Conservation (phyloP, 441 rosid genomes). For the Hypseocharis bilobata region DNA sequence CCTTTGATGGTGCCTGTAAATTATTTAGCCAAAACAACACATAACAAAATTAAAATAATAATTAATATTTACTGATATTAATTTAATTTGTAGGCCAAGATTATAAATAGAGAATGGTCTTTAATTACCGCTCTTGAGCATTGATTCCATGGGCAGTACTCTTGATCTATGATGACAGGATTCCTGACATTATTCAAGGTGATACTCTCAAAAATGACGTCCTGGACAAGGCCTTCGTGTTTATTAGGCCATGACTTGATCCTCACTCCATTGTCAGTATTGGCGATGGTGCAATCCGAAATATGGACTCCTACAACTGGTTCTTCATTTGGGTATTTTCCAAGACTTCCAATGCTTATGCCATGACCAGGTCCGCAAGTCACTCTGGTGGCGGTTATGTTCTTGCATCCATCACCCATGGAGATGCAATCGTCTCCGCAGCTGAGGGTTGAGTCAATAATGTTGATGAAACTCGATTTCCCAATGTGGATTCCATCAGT, state of each 20-base stretch:
- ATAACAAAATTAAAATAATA: background rate
- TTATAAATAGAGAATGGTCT: no score
- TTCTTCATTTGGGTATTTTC: conserved; percentile 23
- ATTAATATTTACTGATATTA: no score
- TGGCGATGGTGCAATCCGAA: conserved; percentile 17
- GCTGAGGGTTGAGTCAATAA: conserved; percentile 22
- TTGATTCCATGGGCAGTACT: conserved; percentile 17
- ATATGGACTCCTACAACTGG: conserved; percentile 21
- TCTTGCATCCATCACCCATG: conserved; percentile 21
- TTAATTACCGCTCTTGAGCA: background rate
- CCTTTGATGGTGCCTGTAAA: background rate
- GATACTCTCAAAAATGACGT: conserved; percentile 18
- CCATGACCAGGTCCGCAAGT: conserved; percentile 31
- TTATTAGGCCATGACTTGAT: conserved; percentile 25
- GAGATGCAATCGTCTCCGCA: conserved; percentile 33
- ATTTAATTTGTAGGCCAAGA: background rate
- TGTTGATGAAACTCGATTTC: conserved; percentile 27
- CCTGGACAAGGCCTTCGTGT: background rate
- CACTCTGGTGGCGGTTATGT: conserved; percentile 1
- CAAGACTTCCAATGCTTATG: conserved; percentile 31
- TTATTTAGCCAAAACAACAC: no score
- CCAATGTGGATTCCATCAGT: conserved; percentile 62
- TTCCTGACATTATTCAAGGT: conserved; percentile 17
- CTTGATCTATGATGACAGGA: conserved; percentile 22
- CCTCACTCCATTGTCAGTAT: conserved; percentile 25